These are phyloP conservation scores for Blattamonas nauphoetae DNA, from an alignment of 78 protist genomes.

Conservation along the genomic window DNA sequence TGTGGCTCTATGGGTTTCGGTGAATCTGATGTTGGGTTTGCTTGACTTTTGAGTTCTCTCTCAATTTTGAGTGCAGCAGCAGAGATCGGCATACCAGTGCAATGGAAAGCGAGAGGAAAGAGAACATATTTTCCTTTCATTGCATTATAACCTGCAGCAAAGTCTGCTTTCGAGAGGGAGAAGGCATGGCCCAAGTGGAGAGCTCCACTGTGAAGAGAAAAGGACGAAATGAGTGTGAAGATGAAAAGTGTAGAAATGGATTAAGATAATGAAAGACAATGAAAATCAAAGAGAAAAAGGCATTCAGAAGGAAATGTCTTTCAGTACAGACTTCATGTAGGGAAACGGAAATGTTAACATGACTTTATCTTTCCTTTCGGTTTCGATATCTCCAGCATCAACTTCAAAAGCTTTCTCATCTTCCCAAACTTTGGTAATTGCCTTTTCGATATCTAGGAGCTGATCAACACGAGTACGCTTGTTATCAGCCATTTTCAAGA, in stretches of 20 bases:
- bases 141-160: constrained; percentile 78
- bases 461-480: background rate
- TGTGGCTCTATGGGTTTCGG: no score
- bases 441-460: constrained; percentile 10
- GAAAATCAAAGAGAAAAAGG: background rate
- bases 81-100: constrained; percentile 99
- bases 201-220: background rate
- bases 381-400: constrained; percentile 19
- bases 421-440: constrained; percentile 6
- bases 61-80: constrained; percentile 79
- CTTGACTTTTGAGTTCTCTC: constrained; percentile 58
- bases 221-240: background rate
- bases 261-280: background rate
- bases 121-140: constrained; percentile 80
- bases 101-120: constrained; percentile 97
- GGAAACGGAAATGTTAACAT: constrained; percentile 93
- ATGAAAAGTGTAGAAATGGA: background rate
- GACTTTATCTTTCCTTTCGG: constrained; percentile 42
- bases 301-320: background rate
- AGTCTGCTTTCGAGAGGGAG: constrained; percentile 93
- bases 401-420: constrained; percentile 22
- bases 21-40: no score
- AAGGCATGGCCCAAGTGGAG: constrained; percentile 96
- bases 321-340: constrained; percentile 98
- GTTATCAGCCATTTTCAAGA: background rate